phyloP scores from a whole-genome alignment of 106 monocot genomes.

The Amphibolis antarctica region DNA sequence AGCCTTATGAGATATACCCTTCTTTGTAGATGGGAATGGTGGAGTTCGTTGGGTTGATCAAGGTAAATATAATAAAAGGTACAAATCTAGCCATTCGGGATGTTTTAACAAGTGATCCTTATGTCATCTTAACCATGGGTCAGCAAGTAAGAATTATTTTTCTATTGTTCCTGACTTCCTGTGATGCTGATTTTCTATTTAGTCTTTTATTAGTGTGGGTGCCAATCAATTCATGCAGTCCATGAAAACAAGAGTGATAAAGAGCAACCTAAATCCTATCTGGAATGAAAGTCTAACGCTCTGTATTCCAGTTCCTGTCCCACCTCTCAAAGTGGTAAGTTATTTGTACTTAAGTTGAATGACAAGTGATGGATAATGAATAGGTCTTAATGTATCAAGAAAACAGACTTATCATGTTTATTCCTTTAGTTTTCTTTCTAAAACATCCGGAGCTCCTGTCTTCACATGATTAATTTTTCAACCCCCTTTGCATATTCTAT shows the following conservation, averaged over 20 bases:
- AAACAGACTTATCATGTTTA: too few species aligned
- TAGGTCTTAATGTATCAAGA: too few species aligned
- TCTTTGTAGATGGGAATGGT: conserved; percentile 73
- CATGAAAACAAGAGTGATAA: conserved; percentile 87
- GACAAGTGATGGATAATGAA: too few species aligned
- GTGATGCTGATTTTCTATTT: not conserved
- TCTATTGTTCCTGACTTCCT: not conserved
- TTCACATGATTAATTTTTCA: too few species aligned
- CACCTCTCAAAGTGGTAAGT: conserved; percentile 72
- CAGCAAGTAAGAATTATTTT: conserved; percentile 45
- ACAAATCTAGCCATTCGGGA: conserved; percentile 67
- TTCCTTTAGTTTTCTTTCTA: too few species aligned
- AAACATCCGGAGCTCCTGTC: too few species aligned
- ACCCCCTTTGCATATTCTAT: too few species aligned
- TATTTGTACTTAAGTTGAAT: not conserved
- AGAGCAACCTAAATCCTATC: conserved; percentile 78
- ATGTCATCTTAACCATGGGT: conserved; percentile 68
- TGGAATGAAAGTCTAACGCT: conserved; percentile 89
- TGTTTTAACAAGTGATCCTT: conserved; percentile 75
- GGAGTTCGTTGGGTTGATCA: conserved; percentile 80
- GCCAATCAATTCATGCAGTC: conserved; percentile 37
- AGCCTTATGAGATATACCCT: not conserved
- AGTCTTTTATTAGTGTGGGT: not conserved
- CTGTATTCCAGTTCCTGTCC: conserved; percentile 76
- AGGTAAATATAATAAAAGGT: conserved; percentile 72